phyloP scores from a whole-genome alignment of 2,329 filamentous ascomycete genomes.

The Ophiostoma pallidulum region DNA sequence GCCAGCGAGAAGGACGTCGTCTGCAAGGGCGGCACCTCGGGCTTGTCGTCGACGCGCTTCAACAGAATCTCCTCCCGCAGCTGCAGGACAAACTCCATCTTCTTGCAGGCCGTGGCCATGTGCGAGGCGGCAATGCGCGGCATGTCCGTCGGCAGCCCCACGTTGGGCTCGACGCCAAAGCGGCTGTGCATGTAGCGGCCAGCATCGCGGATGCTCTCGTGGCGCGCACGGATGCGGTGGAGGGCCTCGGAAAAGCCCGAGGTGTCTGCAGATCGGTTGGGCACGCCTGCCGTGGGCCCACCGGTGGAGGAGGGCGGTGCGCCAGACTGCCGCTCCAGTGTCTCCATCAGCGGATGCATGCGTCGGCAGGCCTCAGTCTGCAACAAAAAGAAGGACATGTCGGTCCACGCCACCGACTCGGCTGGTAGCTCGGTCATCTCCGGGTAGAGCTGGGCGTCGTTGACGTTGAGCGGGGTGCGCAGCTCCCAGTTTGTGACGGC shows the following conservation, averaged over 20 bases:
- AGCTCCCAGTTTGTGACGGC: constrained; percentile 36
- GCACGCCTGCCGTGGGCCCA: too few species aligned
- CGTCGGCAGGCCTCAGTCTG: constrained; percentile 21
- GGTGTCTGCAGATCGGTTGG: too few species aligned
- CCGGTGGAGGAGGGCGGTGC: too few species aligned
- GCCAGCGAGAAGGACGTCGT: neutral
- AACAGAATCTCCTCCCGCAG: neutral
- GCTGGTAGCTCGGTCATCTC: constrained; percentile 37
- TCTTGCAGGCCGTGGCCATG: constrained; percentile 3
- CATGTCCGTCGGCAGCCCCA: neutral
- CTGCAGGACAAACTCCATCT: constrained; percentile 9
- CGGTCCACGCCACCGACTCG: constrained; percentile 35
- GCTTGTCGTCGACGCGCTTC: too few species aligned
- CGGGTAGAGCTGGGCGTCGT: constrained; percentile 42
- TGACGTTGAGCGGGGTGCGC: constrained; percentile 45
- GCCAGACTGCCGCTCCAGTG: neutral
- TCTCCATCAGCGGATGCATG: constrained; percentile 2
- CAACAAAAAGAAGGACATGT: constrained; percentile 37
- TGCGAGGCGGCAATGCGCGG: neutral
- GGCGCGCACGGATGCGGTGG: neutral
- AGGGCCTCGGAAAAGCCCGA: too few species aligned
- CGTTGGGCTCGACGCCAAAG: neutral
- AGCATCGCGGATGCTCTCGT: neutral
- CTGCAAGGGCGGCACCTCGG: neutral
- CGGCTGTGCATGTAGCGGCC: neutral